phyloP scores from a whole-genome alignment of 2,329 filamentous ascomycete genomes.

The Colletotrichum tanaceti region DNA sequence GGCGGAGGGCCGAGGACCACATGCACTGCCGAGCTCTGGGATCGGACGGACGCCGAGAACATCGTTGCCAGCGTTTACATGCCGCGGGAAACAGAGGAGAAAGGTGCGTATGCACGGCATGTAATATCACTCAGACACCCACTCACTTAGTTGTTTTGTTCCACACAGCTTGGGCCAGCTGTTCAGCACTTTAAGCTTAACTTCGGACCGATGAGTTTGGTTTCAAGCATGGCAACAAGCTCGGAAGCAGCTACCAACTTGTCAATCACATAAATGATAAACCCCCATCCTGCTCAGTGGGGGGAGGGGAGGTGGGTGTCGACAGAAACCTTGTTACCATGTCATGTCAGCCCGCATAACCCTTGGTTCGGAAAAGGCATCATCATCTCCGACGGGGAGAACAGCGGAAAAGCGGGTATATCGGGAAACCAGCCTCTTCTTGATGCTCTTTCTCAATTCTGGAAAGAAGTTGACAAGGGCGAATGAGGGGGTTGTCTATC shows the following conservation, averaged over 20 bases:
- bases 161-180: no score
- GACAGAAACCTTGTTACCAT: not conserved
- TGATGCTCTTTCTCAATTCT: no score
- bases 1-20: not conserved
- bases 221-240: no score
- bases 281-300: not conserved
- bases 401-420: slow-evolving; percentile 1
- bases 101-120: not conserved
- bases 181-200: slow-evolving; percentile 4
- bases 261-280: not conserved
- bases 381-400: not conserved
- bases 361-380: slow-evolving; percentile 6
- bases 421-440: not conserved
- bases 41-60: not conserved
- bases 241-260: not conserved
- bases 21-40: not conserved
- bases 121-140: no score
- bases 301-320: not conserved
- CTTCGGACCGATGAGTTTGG: not conserved
- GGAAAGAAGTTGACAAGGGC: no score
- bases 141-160: not conserved
- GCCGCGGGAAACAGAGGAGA: not conserved
- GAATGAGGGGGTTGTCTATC: no score
- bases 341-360: not conserved
- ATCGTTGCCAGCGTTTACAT: not conserved